Base-by-base conservation (phyloP, 2,329 filamentous ascomycete species). In the Penicillium sp. region DNA sequence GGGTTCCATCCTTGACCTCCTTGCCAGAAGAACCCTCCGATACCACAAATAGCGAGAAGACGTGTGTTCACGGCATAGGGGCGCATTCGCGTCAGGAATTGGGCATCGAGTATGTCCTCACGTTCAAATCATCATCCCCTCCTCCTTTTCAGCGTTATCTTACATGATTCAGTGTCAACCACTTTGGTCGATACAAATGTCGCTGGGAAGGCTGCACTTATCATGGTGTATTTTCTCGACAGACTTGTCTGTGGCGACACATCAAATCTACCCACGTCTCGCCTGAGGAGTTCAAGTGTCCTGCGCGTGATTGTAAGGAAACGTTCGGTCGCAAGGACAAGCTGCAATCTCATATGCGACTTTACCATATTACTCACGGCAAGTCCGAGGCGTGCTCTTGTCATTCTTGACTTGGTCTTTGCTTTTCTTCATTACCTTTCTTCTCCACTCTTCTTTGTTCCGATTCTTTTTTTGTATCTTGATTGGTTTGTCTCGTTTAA, bases 301-400 rank as follows among this genome's bases (percentile, higher is more conserved):
- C 52, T 9, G 42, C 43, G 6, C 48, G 33, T 18, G 40, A 54
- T 14, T 54, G 52, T 31, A 47, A 51, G 19, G 49, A 47, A 37
- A 29, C 42, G 5, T 54, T 54, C n/a, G 52, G 52, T 37, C 52
- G 52, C 31, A 54, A 37, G 21, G 52, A 54, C 34, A 46, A 50
- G 18, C 24, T 51, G 1, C 33, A 51, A 10, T 29, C n/a, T 14
- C 47, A 54, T 16, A 21, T 50, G 47, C 47, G 47, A 29, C 42
- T 39, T 29, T 48, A 43, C 18, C 52, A 54, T 29, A 36, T 40
- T 23, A 43, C 13, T 18, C 42, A 49, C 10, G 34, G 10, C 16
- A 28, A 31, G 14, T 19, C 42, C 3, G 23, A 51, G 34, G 18
- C 11, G 16, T 51, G 42, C 28, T 42, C 47, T 18, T 54, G 52